Conservation (phyloP, 495 filamentous ascomycete species). For the Aspergillus steynii region DNA sequence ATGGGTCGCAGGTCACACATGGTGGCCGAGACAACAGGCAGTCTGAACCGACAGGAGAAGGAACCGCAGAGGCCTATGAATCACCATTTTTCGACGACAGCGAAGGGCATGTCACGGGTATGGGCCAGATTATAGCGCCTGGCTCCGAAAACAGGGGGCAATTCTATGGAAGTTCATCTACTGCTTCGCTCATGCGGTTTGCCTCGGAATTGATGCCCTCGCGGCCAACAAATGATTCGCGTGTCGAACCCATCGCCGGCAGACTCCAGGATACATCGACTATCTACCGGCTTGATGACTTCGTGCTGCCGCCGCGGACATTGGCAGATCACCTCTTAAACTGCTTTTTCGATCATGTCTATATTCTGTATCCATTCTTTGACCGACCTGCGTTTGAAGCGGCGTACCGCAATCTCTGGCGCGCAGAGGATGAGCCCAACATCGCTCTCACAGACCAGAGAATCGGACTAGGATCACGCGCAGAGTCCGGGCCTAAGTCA, state of each 20-base stretch:
- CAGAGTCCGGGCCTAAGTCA: constrained; percentile 38
- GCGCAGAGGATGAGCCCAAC: constrained; percentile 23
- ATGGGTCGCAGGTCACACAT: too few relatives aligned
- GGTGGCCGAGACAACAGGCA: too few relatives aligned
- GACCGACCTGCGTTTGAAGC: constrained; percentile 44
- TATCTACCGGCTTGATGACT: constrained; percentile 30
- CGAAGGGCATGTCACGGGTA: too few relatives aligned
- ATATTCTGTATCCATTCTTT: constrained; percentile 48
- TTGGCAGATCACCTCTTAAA: constrained; percentile 47
- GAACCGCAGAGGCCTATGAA: too few relatives aligned
- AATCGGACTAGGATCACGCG: constrained; percentile 42
- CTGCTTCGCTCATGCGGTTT: too few relatives aligned
- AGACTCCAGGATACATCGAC: constrained; percentile 4
- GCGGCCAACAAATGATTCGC: constrained; percentile 2
- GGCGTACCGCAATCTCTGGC: constrained; percentile 47
- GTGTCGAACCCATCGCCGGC: not conserved
- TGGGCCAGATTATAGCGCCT: too few relatives aligned
- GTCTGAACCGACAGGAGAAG: too few relatives aligned
- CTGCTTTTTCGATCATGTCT: constrained; percentile 42
- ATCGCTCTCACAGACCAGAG: constrained; percentile 24
- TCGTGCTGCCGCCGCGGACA: constrained; percentile 39
- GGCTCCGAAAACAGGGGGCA: too few relatives aligned
- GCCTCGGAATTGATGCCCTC: not conserved
- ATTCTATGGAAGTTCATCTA: too few relatives aligned
- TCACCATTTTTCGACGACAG: too few relatives aligned